Evolutionary conservation across 805 yeast species (phyloP).

Genomic region (Saccharomyces jurei): DNA sequence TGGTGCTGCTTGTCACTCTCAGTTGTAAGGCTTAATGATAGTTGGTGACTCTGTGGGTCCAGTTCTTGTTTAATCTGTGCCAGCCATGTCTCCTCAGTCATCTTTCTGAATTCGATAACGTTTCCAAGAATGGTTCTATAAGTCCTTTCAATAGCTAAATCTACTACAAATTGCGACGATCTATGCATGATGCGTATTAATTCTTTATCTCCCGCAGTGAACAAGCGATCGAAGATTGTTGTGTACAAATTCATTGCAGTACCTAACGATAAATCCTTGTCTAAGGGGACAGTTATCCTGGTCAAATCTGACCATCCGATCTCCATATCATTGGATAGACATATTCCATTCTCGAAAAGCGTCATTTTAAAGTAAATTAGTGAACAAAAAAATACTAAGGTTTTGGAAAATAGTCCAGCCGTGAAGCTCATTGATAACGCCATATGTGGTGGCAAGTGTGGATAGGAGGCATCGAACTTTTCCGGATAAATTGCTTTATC

Average conservation of each 20-base stretch:
- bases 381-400: not conserved
- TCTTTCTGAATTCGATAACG: slow-evolving; percentile 15
- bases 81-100: slow-evolving; percentile 13
- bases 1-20: not conserved
- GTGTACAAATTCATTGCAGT: slow-evolving; percentile 9
- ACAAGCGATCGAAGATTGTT: slow-evolving; percentile 7
- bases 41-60: not conserved
- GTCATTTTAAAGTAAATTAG: slow-evolving; percentile 7
- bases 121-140: slow-evolving; percentile 14
- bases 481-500: not conserved
- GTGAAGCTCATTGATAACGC: not conserved
- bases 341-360: slow-evolving; percentile 7
- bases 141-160: slow-evolving; percentile 9
- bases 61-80: slow-evolving; percentile 1
- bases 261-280: slow-evolving; percentile 4
- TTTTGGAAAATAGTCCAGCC: not conserved
- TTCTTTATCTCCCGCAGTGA: not conserved
- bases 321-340: slow-evolving; percentile 2
- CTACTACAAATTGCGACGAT: slow-evolving; percentile 7
- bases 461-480: not conserved
- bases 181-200: slow-evolving; percentile 5
- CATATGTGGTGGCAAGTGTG: not conserved
- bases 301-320: slow-evolving; percentile 10
- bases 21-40: not conserved
- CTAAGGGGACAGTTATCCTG: slow-evolving; percentile 5